Percentiles rank a stretch among this genome's conserved stretches.
Conservation (phyloP, 2,329 filamentous ascomycete genomes). For the Delphinella strobiligena region DNA sequence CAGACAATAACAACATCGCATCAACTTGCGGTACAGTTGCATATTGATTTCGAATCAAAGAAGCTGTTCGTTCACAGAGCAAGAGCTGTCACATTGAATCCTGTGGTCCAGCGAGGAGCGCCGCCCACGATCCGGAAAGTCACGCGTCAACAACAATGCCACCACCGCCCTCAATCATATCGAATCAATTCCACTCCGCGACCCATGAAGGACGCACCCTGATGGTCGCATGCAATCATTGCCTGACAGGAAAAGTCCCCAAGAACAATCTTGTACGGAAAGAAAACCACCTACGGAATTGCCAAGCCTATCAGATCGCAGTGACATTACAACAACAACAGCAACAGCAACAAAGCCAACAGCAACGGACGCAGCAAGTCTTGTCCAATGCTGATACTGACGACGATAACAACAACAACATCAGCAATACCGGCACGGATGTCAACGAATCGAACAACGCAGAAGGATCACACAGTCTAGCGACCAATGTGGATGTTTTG, state of each 20-base stretch:
- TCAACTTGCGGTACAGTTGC: too few relatives aligned
- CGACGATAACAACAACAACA: background rate
- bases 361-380: background rate
- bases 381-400: background rate
- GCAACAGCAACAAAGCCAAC: background rate
- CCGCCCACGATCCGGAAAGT: too few relatives aligned
- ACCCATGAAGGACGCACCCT: background rate
- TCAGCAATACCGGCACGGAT: too few relatives aligned
- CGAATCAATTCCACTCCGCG: background rate
- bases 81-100: too few relatives aligned
- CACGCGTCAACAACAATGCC: too few relatives aligned
- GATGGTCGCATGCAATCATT: slow-evolving; percentile 3
- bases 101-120: too few relatives aligned
- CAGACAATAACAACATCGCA: too few relatives aligned
- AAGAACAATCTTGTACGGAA: slow-evolving; percentile 2
- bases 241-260: background rate
- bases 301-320: background rate
- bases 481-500: background rate
- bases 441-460: too few relatives aligned
- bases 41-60: too few relatives aligned
- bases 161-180: background rate
- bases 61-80: too few relatives aligned
- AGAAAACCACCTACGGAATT: slow-evolving; percentile 1
- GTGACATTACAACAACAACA: background rate
- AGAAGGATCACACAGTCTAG: too few relatives aligned